These are phyloP conservation scores for Nothophytophthora sp. DNA, from an alignment of 352 stramenopile species.

Conservation along the genomic window DNA sequence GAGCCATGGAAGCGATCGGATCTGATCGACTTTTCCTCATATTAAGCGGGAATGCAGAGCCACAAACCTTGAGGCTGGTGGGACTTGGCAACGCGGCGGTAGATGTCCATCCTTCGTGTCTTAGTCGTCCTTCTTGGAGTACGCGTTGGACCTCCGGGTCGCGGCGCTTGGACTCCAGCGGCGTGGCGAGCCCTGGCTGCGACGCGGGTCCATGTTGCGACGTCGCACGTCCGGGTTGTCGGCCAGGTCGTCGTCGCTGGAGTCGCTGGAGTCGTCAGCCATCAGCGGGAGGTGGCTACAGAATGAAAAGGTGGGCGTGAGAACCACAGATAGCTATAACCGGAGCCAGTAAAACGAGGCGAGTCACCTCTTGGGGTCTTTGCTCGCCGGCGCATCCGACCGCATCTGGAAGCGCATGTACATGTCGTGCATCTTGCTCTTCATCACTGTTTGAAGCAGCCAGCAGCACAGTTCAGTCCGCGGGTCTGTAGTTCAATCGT, in stretches of 20 bases:
- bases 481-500: no score
- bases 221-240: slow-evolving; percentile 39
- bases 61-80: neutral
- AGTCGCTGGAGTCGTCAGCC: slow-evolving; percentile 65
- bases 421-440: slow-evolving; percentile 80
- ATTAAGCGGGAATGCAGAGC: slow-evolving; percentile 35
- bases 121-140: slow-evolving; percentile 70
- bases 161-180: slow-evolving; percentile 16
- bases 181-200: slow-evolving; percentile 25
- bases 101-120: no score
- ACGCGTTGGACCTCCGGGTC: slow-evolving; percentile 27
- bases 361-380: slow-evolving; percentile 66
- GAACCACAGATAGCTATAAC: neutral
- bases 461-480: no score
- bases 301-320: slow-evolving; percentile 7
- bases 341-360: neutral
- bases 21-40: slow-evolving; percentile 69
- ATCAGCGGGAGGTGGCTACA: slow-evolving; percentile 75
- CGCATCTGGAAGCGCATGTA: slow-evolving; percentile 84
- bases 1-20: slow-evolving; percentile 70
- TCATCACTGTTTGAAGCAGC: slow-evolving; percentile 50
- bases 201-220: slow-evolving; percentile 33
- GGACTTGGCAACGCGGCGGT: neutral
- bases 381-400: slow-evolving; percentile 41
- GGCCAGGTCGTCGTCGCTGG: slow-evolving; percentile 65